A percentile compares a stretch with the other conserved stretches of the same genome.
Evolutionary conservation across 169 alveolate species (phyloP).

Genomic region (Babesia caballi): DNA sequence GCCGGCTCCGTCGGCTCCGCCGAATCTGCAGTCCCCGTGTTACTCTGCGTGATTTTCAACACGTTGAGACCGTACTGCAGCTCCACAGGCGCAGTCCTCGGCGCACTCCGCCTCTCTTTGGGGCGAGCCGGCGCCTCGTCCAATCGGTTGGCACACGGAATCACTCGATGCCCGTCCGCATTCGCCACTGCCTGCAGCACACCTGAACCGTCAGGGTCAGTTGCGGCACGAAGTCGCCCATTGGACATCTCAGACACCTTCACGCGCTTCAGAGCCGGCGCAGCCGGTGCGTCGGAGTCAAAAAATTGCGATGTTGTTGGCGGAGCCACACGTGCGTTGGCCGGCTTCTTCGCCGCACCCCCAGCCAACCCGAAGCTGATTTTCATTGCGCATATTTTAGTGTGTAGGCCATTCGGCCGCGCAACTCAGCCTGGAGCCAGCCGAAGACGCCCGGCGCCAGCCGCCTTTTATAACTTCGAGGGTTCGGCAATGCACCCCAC

Average conservation of each 20-base stretch:
- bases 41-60: too few relatives aligned
- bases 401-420: too few relatives aligned
- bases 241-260: slow-evolving; percentile 21
- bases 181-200: neutral
- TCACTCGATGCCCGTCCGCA: slow-evolving; percentile 10
- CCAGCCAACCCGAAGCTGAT: slow-evolving; percentile 16
- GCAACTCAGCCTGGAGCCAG: too few relatives aligned
- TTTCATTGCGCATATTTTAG: neutral
- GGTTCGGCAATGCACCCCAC: too few relatives aligned
- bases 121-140: slow-evolving; percentile 9
- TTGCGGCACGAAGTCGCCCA: neutral
- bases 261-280: slow-evolving; percentile 8
- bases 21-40: too few relatives aligned
- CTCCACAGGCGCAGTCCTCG: neutral
- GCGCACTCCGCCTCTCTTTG: neutral
- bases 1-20: too few relatives aligned
- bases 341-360: neutral
- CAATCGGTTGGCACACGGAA: slow-evolving; percentile 52
- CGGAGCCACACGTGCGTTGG: neutral
- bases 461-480: too few relatives aligned
- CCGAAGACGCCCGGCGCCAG: too few relatives aligned
- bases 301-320: slow-evolving; percentile 20
- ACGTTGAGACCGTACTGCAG: slow-evolving; percentile 49
- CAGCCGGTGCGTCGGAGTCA: neutral
- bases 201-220: neutral